A percentile compares a stretch with the other conserved stretches of the same genome.
These are phyloP conservation scores for Geopyxis carbonaria DNA, from an alignment of 495 filamentous ascomycete genomes.

Conservation along the genomic window DNA sequence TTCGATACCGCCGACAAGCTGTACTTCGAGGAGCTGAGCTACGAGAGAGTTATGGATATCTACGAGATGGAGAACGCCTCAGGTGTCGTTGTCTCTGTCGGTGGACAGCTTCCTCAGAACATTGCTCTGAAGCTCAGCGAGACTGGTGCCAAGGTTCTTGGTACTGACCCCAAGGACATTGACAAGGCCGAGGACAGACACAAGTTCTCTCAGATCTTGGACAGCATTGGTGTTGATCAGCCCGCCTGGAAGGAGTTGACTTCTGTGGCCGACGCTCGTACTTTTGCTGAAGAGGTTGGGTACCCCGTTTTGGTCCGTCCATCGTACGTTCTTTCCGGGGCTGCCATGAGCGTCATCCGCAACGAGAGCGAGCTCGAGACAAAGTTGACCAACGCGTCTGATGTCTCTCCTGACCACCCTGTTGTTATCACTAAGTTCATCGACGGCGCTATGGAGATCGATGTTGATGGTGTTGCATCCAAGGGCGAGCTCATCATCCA, in stretches of 20 bases:
- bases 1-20: slow-evolving; percentile 88
- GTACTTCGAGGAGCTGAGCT: slow-evolving; percentile 94
- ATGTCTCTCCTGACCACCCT: slow-evolving; percentile 90
- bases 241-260: slow-evolving; percentile 96
- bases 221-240: slow-evolving; percentile 87
- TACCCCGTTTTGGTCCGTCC: slow-evolving; percentile 93
- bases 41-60: slow-evolving; percentile 97
- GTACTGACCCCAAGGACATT: slow-evolving; percentile 83
- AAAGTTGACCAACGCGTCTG: slow-evolving; percentile 75
- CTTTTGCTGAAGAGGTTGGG: slow-evolving; percentile 71
- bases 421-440: slow-evolving; percentile 99
- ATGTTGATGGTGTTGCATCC: slow-evolving; percentile 87
- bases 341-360: slow-evolving; percentile 98
- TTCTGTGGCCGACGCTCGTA: slow-evolving; percentile 67
- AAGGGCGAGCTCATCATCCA: slow-evolving; percentile 76
- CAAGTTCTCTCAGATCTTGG: slow-evolving; percentile 95
- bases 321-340: slow-evolving; percentile 93
- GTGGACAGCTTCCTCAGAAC: slow-evolving; percentile 91
- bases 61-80: slow-evolving; percentile 79
- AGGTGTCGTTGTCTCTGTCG: slow-evolving; percentile 88
- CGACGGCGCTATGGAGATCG: slow-evolving; percentile 91
- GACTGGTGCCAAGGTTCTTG: slow-evolving; percentile 73
- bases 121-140: slow-evolving; percentile 93
- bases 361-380: slow-evolving; percentile 76
- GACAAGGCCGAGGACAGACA: slow-evolving; percentile 94